Evolutionary conservation across 257 asterid species (phyloP).

Genomic region (Thymus mandschuricus): DNA sequence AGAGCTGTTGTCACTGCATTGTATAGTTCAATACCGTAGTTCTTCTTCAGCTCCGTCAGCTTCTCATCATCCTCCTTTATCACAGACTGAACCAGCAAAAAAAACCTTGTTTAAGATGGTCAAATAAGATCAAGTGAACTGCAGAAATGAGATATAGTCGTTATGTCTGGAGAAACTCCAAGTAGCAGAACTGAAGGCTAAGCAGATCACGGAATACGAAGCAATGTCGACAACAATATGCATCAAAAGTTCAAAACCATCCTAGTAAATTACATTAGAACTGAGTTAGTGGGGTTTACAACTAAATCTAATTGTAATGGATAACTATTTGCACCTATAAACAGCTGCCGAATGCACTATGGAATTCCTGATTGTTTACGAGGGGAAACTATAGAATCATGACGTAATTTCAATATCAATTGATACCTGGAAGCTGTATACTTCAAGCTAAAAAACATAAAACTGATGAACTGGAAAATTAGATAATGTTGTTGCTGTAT

Average conservation of each 20-base stretch:
- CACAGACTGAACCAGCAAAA: slow-evolving; percentile 46
- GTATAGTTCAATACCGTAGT: slow-evolving; percentile 51
- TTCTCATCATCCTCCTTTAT: slow-evolving; percentile 63
- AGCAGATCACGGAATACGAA: background rate
- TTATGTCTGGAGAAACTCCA: background rate
- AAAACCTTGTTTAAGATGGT: background rate
- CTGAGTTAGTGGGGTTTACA: background rate
- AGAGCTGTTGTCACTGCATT: slow-evolving; percentile 67
- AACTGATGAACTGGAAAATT: background rate
- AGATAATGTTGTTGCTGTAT: slow-evolving; percentile 12
- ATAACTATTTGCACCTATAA: too few relatives aligned
- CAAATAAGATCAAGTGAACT: background rate
- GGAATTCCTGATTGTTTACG: too few relatives aligned
- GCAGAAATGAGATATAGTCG: background rate
- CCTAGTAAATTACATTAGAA: background rate
- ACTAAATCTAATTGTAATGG: too few relatives aligned
- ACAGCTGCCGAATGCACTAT: too few relatives aligned
- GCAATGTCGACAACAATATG: background rate
- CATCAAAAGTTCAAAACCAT: slow-evolving; percentile 6
- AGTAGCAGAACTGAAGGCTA: background rate
- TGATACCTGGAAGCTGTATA: background rate
- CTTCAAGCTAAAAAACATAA: background rate
- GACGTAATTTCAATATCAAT: background rate
- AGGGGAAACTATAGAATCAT: background rate
- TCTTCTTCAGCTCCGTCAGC: slow-evolving; percentile 56